These are phyloP conservation scores for Mycosphaerella arachidis DNA, from an alignment of 2,329 filamentous ascomycete species.

Conservation along the genomic window DNA sequence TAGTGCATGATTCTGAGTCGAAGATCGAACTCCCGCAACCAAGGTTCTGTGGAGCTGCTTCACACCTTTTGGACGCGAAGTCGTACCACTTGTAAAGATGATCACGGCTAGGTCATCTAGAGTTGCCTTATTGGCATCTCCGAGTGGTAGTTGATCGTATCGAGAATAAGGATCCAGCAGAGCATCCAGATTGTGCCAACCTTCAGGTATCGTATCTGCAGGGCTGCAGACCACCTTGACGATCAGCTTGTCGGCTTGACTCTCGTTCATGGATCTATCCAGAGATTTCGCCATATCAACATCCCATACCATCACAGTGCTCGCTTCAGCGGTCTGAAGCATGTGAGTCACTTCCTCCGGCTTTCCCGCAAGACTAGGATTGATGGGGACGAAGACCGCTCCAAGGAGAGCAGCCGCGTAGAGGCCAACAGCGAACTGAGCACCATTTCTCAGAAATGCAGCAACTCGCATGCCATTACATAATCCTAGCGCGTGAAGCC, in stretches of 20 bases:
- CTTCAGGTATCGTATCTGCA: background rate
- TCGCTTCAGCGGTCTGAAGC: background rate
- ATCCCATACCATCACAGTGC: conserved; percentile 1
- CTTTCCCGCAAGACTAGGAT: conserved; percentile 1
- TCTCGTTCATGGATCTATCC: background rate
- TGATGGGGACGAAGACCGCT: conserved; percentile 3
- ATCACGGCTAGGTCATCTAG: conserved; percentile 1
- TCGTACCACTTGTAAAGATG: conserved; percentile 7
- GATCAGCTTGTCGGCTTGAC: background rate
- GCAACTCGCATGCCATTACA: conserved; percentile 2
- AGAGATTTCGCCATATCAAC: conserved; percentile 1
- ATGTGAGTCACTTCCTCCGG: conserved; percentile 4
- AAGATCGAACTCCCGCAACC: background rate
- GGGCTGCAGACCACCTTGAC: conserved; percentile 1
- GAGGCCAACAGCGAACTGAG: background rate
- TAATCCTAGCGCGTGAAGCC: background rate
- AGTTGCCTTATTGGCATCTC: background rate
- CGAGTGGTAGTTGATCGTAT: background rate
- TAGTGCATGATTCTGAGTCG: background rate
- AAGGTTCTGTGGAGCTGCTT: background rate
- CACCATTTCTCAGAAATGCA: conserved; percentile 3
- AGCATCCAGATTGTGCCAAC: background rate
- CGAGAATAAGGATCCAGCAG: background rate
- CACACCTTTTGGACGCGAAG: conserved; percentile 1
- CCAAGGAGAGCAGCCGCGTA: conserved; percentile 2